phyloP scores from a whole-genome alignment of 768 basidiomycete species.

The Serendipita sp. region DNA sequence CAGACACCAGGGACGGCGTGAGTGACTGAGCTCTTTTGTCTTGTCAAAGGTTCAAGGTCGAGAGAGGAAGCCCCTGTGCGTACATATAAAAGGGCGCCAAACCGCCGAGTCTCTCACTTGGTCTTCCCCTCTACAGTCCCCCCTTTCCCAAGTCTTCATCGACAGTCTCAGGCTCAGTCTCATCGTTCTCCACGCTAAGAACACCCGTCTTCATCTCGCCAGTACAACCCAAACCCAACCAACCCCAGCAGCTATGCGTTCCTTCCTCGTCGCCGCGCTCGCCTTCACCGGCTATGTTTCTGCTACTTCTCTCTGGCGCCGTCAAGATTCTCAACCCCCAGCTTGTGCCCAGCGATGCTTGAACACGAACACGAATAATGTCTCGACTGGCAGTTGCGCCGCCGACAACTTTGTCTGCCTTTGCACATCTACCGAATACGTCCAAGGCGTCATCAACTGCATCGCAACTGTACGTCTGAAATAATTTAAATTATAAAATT shows the following conservation, averaged over 20 bases:
- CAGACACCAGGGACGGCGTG: no score
- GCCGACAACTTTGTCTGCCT: background rate
- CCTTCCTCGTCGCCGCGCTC: background rate
- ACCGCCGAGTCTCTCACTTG: background rate
- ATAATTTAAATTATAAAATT: background rate
- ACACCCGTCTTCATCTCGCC: background rate
- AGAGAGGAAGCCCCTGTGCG: no score
- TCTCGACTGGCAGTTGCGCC: background rate
- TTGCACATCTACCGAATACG: background rate
- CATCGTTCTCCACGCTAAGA: background rate
- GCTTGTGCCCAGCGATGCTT: background rate
- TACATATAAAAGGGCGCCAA: no score
- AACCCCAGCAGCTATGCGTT: background rate
- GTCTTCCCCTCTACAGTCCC: background rate
- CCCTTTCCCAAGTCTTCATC: background rate
- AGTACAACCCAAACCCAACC: background rate
- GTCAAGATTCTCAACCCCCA: background rate
- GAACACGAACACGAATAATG: background rate
- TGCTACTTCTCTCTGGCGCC: background rate
- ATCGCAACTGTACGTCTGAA: background rate
- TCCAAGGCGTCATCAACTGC: constrained; percentile 5
- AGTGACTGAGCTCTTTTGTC: no score
- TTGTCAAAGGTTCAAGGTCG: no score
- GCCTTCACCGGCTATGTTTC: background rate
- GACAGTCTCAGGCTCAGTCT: background rate